Conservation (phyloP, 139 green algal genomes). For the Auxenochlorella pyrenoidosa region DNA sequence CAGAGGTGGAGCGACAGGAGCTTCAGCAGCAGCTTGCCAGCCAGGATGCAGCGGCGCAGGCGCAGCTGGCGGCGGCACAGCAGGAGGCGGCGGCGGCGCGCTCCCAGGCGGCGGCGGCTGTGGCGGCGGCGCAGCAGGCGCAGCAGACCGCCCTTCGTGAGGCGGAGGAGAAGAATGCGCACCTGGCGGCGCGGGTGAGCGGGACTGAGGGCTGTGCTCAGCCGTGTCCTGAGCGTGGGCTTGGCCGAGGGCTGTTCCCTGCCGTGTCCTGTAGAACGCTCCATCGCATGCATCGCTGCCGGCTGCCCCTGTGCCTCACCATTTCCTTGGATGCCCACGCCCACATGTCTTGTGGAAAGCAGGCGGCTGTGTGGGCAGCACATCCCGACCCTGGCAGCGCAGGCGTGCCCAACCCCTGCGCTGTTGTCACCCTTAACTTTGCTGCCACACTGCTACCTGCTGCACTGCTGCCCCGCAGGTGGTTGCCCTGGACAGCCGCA, state of each 20-base stretch:
- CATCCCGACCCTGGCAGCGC: background rate
- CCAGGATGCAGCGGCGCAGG: background rate
- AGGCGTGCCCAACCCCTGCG: background rate
- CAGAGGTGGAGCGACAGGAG: slow-evolving; percentile 18
- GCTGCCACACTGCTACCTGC: background rate
- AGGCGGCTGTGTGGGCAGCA: background rate
- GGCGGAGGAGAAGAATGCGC: slow-evolving; percentile 49
- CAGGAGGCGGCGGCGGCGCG: slow-evolving; percentile 25
- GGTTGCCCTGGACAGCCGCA: slow-evolving; percentile 46
- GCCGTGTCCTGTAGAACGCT: no score
- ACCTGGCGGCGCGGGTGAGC: slow-evolving; percentile 51
- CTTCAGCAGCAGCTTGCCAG: background rate
- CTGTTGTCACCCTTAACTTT: background rate
- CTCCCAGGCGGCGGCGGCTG: background rate
- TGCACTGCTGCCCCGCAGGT: slow-evolving; percentile 9
- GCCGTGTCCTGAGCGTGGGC: no score
- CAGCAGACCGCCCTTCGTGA: slow-evolving; percentile 6
- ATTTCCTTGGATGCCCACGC: no score
- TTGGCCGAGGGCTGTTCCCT: no score
- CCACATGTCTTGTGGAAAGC: background rate
- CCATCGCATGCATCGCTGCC: background rate
- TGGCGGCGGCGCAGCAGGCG: slow-evolving; percentile 19
- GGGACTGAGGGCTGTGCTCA: no score
- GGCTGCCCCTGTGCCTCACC: no score
- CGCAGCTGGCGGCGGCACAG: background rate